Evolutionary conservation across 2,329 filamentous ascomycete species (phyloP).

Genomic region (Bretziella fagacearum): DNA sequence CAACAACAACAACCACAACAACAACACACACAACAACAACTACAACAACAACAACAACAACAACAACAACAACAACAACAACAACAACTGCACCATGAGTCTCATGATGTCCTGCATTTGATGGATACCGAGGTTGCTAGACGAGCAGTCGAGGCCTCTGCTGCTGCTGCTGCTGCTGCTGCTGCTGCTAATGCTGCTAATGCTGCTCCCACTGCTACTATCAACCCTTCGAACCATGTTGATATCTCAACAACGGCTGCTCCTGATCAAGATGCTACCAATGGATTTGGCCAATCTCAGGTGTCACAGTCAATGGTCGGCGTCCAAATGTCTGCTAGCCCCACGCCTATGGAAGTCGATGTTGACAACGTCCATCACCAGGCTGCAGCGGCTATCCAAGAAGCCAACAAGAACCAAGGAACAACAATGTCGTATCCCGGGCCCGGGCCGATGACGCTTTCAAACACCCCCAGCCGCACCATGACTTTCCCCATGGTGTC

Average conservation of each 20-base stretch:
- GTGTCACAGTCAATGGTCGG: slow-evolving; percentile 33
- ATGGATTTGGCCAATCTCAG: slow-evolving; percentile 28
- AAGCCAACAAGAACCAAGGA: slow-evolving; percentile 26
- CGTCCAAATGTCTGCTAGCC: slow-evolving; percentile 31
- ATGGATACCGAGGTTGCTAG: slow-evolving; percentile 12
- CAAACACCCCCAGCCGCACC: slow-evolving; percentile 31
- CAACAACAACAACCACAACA: slow-evolving; percentile 6
- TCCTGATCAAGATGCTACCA: slow-evolving; percentile 19
- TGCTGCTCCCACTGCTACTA: slow-evolving; percentile 17
- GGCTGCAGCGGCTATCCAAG: slow-evolving; percentile 10
- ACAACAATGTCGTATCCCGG: slow-evolving; percentile 41
- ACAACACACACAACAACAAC: not conserved
- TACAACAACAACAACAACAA: not conserved
- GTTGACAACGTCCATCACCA: slow-evolving; percentile 24
- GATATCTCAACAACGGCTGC: slow-evolving; percentile 22
- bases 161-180: slow-evolving; percentile 30
- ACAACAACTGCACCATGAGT: slow-evolving; percentile 2
- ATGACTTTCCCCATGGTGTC: slow-evolving; percentile 42
- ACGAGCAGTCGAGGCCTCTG: slow-evolving; percentile 12
- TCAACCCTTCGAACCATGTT: slow-evolving; percentile 1
- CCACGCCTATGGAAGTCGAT: slow-evolving; percentile 39
- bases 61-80: slow-evolving; percentile 6
- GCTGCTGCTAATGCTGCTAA: slow-evolving; percentile 23
- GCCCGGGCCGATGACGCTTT: slow-evolving; percentile 25
- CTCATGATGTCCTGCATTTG: slow-evolving; percentile 13